Percentiles rank a stretch among this genome's conserved stretches.
Conservation (phyloP, 163 green algal species). For the Chloroidium sp. region DNA sequence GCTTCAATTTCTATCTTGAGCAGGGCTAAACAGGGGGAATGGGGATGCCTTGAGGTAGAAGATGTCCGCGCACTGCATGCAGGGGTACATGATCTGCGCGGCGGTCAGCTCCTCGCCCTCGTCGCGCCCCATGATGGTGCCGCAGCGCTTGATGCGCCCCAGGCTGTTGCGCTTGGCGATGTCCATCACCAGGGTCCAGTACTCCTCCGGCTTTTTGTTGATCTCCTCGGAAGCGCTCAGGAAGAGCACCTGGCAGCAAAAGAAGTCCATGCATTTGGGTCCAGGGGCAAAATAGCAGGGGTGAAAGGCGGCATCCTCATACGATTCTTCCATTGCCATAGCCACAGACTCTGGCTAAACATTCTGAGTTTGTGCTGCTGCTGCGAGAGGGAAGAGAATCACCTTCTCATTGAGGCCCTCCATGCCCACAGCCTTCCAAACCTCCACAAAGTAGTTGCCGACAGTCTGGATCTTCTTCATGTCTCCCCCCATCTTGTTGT, state of each 20-base stretch:
- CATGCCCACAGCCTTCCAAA: constrained; percentile 99
- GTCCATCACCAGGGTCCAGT: constrained; percentile 99
- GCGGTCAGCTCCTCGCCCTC: constrained; percentile 92
- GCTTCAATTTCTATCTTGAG: too few relatives aligned
- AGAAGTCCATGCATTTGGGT: background rate
- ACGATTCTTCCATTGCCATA: too few relatives aligned
- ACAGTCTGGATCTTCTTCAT: constrained; percentile 98
- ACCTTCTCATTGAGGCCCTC: constrained; percentile 68
- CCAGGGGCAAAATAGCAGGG: background rate
- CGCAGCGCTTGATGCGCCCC: constrained; percentile 81
- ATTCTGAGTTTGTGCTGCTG: too few relatives aligned
- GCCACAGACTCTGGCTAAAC: too few relatives aligned
- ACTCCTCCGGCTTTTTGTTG: constrained; percentile 60
- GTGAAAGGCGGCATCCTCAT: too few relatives aligned
- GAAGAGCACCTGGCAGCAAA: constrained; percentile 30
- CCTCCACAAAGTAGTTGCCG: constrained; percentile 75
- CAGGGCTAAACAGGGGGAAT: background rate
- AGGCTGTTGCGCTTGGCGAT: constrained; percentile 92
- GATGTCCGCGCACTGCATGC: constrained; percentile 99
- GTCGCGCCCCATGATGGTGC: constrained; percentile 94
- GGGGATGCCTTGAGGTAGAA: constrained; percentile 90
- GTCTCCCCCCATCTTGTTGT: constrained; percentile 99
- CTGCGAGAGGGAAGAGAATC: constrained; percentile 19
- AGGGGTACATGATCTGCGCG: constrained; percentile 98
- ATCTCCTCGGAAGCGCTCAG: constrained; percentile 62